Percentiles rank a stretch among this genome's conserved stretches.
phyloP scores from a whole-genome alignment of 2,329 filamentous ascomycete genomes.

The Ascochyta koolunga region DNA sequence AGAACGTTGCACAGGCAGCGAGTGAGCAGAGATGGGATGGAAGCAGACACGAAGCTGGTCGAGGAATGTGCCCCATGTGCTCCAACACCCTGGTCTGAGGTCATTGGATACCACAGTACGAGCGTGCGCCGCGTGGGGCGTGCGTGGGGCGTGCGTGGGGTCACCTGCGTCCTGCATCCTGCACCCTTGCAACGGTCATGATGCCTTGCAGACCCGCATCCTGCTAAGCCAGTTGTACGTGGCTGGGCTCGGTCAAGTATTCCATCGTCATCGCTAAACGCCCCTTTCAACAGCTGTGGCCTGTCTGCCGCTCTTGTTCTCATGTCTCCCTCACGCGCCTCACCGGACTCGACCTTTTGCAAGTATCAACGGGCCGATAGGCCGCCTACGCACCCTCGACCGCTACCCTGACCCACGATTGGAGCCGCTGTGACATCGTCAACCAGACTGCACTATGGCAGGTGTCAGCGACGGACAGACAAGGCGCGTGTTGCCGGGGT shows the following conservation, averaged over 20 bases:
- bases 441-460: conserved; percentile 33
- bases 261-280: conserved; percentile 22
- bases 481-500: conserved; percentile 39
- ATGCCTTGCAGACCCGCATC: conserved; percentile 8
- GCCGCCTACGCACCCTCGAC: conserved; percentile 17
- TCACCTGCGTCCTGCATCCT: conserved; percentile 12
- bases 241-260: conserved; percentile 14
- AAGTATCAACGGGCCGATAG: conserved; percentile 10
- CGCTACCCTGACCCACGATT: conserved; percentile 23
- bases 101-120: conserved; percentile 9
- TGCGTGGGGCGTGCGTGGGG: not conserved
- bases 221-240: conserved; percentile 21
- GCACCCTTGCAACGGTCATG: conserved; percentile 18
- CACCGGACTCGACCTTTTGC: not conserved
- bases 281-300: conserved; percentile 1
- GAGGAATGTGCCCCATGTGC: conserved; percentile 11
- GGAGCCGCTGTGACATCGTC: conserved; percentile 7
- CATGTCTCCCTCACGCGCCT: conserved; percentile 5
- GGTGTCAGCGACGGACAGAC: conserved; percentile 27
- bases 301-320: not conserved
- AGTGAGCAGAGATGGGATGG: conserved; percentile 9
- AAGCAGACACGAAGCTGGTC: conserved; percentile 9
- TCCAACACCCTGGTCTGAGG: conserved; percentile 9
- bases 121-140: not conserved
- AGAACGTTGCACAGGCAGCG: conserved; percentile 5